Evolutionary conservation across 2,329 filamentous ascomycete species (phyloP).

Genomic region (Arthrinium puccinioides): DNA sequence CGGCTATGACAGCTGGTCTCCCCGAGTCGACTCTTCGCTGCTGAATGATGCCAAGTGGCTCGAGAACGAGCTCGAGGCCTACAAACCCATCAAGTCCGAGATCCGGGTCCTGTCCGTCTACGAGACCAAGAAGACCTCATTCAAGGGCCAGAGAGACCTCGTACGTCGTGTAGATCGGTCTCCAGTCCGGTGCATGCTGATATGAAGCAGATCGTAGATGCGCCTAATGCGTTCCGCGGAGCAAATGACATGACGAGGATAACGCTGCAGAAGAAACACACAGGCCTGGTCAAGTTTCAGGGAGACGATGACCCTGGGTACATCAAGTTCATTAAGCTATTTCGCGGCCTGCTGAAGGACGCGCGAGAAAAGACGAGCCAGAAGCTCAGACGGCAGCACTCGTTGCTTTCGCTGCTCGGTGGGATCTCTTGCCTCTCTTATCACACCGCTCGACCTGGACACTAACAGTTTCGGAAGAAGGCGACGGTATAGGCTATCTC

Average conservation of each 20-base stretch:
- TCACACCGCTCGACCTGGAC: not conserved
- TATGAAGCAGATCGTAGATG: not conserved
- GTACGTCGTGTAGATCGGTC: not conserved
- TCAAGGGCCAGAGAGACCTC: not conserved
- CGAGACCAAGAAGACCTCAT: not conserved
- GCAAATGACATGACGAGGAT: not conserved
- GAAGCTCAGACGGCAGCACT: not conserved
- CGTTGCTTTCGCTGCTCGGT: not conserved
- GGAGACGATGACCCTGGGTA: not conserved
- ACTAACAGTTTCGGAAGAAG: not conserved
- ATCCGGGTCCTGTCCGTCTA: not conserved
- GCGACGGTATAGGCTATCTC: not conserved
- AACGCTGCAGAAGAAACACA: not conserved
- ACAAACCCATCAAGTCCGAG: not conserved
- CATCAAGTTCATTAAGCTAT: not conserved
- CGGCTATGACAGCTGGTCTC: not conserved
- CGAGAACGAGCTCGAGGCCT: not conserved
- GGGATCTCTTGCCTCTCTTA: not conserved
- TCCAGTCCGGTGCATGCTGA: not conserved
- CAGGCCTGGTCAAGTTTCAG: not conserved
- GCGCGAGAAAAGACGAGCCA: not conserved
- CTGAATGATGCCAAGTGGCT: not conserved
- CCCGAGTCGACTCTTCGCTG: not conserved
- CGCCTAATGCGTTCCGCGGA: not conserved
- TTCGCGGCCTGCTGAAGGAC: not conserved